Percentiles rank a stretch among this genome's conserved stretches.
Conservation (phyloP, 1,284 basidiomycete genomes). For the Pyrrhoderma lamaoense region DNA sequence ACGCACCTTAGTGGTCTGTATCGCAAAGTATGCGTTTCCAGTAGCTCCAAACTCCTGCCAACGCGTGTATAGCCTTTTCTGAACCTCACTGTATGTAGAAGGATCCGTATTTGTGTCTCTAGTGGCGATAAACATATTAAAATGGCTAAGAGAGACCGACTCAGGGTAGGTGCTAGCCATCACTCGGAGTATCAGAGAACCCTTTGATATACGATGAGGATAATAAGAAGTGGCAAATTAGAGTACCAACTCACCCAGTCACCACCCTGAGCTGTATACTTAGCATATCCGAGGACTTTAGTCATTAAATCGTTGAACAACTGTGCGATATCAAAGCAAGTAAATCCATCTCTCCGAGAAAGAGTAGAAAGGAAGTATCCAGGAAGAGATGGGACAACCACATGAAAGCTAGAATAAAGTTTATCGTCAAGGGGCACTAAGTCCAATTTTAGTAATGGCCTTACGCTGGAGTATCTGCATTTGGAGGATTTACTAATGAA, state of each 20-base stretch:
- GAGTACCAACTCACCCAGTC: constrained; percentile 21
- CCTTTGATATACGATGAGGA: constrained; percentile 9
- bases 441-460: constrained; percentile 4
- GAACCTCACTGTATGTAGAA: constrained; percentile 7
- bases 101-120: background rate
- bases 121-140: constrained; percentile 22
- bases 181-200: constrained; percentile 20
- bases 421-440: background rate
- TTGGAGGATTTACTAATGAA: constrained; percentile 20
- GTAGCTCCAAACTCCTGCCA: constrained; percentile 16
- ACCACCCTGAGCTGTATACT: constrained; percentile 23
- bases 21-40: constrained; percentile 19
- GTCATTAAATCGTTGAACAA: constrained; percentile 23
- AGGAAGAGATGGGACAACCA: constrained; percentile 24
- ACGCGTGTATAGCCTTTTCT: constrained; percentile 11
- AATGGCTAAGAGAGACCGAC: constrained; percentile 19
- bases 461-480: constrained; percentile 20
- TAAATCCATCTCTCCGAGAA: constrained; percentile 19
- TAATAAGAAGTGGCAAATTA: background rate
- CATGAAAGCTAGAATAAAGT: constrained; percentile 20
- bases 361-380: constrained; percentile 23
- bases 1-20: constrained; percentile 20
- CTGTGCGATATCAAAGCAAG: constrained; percentile 20
- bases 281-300: constrained; percentile 22
- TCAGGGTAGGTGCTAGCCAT: constrained; percentile 19